Evolutionary conservation across 352 stramenopile species (phyloP).

Genomic region (Blastocystis sp.): DNA sequence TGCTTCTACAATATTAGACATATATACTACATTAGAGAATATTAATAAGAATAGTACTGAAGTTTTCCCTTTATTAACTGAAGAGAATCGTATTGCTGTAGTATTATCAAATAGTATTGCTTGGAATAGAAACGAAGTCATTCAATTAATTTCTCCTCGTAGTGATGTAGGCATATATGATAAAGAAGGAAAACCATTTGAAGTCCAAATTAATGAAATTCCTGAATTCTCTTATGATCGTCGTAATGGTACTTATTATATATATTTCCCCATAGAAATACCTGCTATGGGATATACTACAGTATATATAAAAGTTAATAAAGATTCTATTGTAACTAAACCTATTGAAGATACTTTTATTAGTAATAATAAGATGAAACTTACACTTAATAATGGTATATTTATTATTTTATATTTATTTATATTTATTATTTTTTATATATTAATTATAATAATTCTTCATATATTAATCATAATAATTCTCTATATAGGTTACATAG

Average conservation of each 20-base stretch:
- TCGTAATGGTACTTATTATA: neutral
- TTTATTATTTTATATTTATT: no score
- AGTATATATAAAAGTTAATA: neutral
- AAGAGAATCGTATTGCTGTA: slow-evolving; percentile 40
- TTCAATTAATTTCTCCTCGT: slow-evolving; percentile 48
- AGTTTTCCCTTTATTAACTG: slow-evolving; percentile 42
- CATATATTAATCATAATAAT: no score
- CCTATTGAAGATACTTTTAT: no score
- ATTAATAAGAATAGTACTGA: no score
- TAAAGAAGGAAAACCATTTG: slow-evolving; percentile 20
- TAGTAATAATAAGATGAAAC: no score
- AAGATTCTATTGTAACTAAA: no score
- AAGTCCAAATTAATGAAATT: slow-evolving; percentile 36
- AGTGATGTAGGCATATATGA: slow-evolving; percentile 2
- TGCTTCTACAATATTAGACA: no score
- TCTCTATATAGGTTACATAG: no score
- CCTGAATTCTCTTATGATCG: neutral
- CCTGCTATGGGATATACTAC: slow-evolving; percentile 6
- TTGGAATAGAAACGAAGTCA: slow-evolving; percentile 39
- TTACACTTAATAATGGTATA: no score
- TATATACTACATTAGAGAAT: no score
- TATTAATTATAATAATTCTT: no score
- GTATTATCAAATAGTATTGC: slow-evolving; percentile 41
- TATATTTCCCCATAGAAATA: neutral
- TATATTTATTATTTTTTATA: no score